Conservation (phyloP, 2,329 filamentous ascomycete genomes). For the Paecilomyces formosus region DNA sequence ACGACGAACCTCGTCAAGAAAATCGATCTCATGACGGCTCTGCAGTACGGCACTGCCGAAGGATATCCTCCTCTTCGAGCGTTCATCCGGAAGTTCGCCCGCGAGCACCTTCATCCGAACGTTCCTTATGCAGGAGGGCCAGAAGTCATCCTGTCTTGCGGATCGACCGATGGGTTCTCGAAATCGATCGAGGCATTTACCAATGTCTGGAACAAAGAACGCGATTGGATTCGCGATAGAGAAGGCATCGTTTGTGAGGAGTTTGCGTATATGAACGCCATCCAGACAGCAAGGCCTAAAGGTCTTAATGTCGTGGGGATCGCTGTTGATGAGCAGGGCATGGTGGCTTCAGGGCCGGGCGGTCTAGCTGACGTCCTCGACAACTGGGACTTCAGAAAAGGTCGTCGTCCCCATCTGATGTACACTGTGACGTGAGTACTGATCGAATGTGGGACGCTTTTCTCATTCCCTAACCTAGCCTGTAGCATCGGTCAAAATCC, state of each 20-base stretch:
- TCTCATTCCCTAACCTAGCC: background rate
- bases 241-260: constrained; percentile 73
- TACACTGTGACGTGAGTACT: constrained; percentile 80
- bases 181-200: constrained; percentile 71
- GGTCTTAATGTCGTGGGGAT: constrained; percentile 69
- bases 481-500: constrained; percentile 80
- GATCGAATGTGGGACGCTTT: background rate
- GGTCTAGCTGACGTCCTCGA: constrained; percentile 70
- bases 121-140: constrained; percentile 70
- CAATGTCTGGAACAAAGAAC: constrained; percentile 65
- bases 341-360: constrained; percentile 65
- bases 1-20: constrained; percentile 55
- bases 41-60: constrained; percentile 79
- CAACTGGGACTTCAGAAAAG: constrained; percentile 71
- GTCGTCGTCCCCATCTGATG: constrained; percentile 72
- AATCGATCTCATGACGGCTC: constrained; percentile 71
- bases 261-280: constrained; percentile 72
- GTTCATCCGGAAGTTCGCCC: constrained; percentile 72
- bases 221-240: constrained; percentile 60
- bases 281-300: constrained; percentile 58
- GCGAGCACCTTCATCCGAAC: constrained; percentile 69
- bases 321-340: constrained; percentile 69
- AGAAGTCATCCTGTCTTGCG: constrained; percentile 71
- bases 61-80: constrained; percentile 73
- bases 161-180: constrained; percentile 75